Conservation (phyloP, 768 basidiomycete genomes). For the Tylopilus vinaceipallidus region DNA sequence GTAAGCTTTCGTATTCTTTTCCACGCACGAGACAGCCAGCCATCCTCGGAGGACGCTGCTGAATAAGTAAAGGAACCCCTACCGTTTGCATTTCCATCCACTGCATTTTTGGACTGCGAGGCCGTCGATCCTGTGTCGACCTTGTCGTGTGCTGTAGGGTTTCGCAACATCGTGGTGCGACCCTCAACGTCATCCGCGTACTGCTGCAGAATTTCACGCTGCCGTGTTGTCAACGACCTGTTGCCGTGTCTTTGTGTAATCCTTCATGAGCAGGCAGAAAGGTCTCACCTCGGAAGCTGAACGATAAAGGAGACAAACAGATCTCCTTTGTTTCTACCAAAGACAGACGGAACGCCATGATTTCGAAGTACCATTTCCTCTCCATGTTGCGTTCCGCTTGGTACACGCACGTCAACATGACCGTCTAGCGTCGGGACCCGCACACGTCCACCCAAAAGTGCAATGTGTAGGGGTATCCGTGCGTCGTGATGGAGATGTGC, state of each 20-base stretch:
- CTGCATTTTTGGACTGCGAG: constrained; percentile 20
- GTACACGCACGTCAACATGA: constrained; percentile 91
- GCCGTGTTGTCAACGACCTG: constrained; percentile 80
- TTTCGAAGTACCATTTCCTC: constrained; percentile 95
- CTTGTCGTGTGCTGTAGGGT: constrained; percentile 14
- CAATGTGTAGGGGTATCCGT: constrained; percentile 85
- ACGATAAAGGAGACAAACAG: constrained; percentile 87
- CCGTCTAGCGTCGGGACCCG: constrained; percentile 94
- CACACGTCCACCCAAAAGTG: constrained; percentile 89
- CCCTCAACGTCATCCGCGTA: constrained; percentile 96
- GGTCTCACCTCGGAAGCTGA: constrained; percentile 81
- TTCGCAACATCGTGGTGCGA: constrained; percentile 29
- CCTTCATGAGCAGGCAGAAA: constrained; percentile 2
- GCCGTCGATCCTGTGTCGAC: constrained; percentile 16
- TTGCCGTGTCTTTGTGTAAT: constrained; percentile 5
- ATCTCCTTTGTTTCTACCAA: constrained; percentile 68
- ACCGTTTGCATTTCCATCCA: constrained; percentile 52
- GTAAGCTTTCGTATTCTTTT: constrained; percentile 66
- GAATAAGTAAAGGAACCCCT: constrained; percentile 65
- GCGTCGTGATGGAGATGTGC: constrained; percentile 87
- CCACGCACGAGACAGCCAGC: constrained; percentile 71
- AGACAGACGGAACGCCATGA: constrained; percentile 71
- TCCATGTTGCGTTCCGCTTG: constrained; percentile 91
- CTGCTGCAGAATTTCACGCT: constrained; percentile 83
- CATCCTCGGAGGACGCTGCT: constrained; percentile 51